Evolutionary conservation across 192 early-diverging fungal species (phyloP).

Genomic region (Backusella circina): DNA sequence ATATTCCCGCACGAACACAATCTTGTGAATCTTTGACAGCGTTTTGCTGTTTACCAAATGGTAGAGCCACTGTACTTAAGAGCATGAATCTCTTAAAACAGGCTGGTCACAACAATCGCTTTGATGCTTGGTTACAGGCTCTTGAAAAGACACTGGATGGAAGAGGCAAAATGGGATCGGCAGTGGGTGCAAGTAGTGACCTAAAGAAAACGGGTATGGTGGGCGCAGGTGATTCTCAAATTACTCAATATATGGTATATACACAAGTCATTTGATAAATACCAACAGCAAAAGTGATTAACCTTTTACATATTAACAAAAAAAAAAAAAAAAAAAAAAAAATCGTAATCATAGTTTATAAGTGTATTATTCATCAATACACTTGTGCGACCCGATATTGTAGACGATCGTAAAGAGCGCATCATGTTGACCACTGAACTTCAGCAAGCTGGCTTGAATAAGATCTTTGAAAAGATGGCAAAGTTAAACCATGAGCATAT

Average conservation of each 20-base stretch:
- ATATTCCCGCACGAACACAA: conserved; percentile 58
- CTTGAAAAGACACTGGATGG: conserved; percentile 69
- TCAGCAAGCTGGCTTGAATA: conserved; percentile 52
- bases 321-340: too few species aligned
- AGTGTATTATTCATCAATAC: conserved; percentile 77
- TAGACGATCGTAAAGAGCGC: conserved; percentile 65
- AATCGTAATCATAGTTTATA: conserved; percentile 44
- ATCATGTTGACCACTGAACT: conserved; percentile 66
- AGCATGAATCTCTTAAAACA: conserved; percentile 67
- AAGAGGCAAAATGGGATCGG: conserved; percentile 70
- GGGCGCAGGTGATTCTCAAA: conserved; percentile 41
- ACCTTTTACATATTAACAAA: not conserved
- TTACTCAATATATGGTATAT: conserved; percentile 68
- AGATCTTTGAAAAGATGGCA: conserved; percentile 20
- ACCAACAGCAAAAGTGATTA: not conserved
- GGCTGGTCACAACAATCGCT: conserved; percentile 1
- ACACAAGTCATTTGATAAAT: conserved; percentile 31
- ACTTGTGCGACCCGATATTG: conserved; percentile 54
- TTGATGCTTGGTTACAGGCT: conserved; percentile 67
- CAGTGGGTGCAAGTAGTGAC: conserved; percentile 71
- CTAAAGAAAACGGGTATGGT: conserved; percentile 52
- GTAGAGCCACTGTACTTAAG: conserved; percentile 65
- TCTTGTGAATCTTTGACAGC: conserved; percentile 68
- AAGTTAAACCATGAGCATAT: conserved; percentile 22
- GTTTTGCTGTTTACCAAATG: conserved; percentile 68